phyloP scores from a whole-genome alignment of 495 filamentous ascomycete genomes.

The Bacidia gigantensis region DNA sequence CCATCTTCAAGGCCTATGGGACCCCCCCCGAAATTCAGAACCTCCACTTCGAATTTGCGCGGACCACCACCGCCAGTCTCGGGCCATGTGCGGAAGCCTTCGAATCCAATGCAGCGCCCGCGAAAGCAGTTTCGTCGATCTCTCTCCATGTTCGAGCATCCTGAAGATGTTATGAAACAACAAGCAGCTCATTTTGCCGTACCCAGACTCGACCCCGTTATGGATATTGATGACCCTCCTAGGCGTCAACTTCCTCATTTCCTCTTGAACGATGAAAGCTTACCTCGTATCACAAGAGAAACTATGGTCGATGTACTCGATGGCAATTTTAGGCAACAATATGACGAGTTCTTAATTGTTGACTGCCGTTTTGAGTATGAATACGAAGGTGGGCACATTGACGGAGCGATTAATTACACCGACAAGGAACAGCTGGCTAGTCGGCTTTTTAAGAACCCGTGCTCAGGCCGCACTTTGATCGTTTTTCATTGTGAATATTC shows the following conservation, averaged over 20 bases:
- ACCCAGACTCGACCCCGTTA: constrained; percentile 51
- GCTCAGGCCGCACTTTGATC: constrained; percentile 55
- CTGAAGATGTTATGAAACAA: constrained; percentile 70
- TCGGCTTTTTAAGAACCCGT: constrained; percentile 52
- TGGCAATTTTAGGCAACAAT: constrained; percentile 61
- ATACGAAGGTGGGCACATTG: constrained; percentile 91
- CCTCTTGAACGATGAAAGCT: constrained; percentile 60
- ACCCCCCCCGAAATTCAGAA: constrained; percentile 44
- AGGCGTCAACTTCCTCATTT: constrained; percentile 72
- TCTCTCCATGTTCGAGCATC: constrained; percentile 92
- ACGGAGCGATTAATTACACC: constrained; percentile 85
- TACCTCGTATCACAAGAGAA: constrained; percentile 71
- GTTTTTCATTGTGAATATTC: constrained; percentile 99
- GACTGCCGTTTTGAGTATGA: constrained; percentile 99
- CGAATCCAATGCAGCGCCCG: constrained; percentile 59
- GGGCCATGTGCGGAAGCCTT: constrained; percentile 53
- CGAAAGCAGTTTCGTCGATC: constrained; percentile 82
- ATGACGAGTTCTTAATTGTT: constrained; percentile 66
- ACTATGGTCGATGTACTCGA: constrained; percentile 79
- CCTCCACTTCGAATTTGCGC: constrained; percentile 43
- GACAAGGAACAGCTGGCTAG: constrained; percentile 75
- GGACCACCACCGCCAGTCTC: constrained; percentile 57
- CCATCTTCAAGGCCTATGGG: constrained; percentile 36
- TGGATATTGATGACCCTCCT: constrained; percentile 60
- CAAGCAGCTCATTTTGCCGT: constrained; percentile 42